Evolutionary conservation across 352 stramenopile species (phyloP).

Genomic region (Phytophthora ramorum): DNA sequence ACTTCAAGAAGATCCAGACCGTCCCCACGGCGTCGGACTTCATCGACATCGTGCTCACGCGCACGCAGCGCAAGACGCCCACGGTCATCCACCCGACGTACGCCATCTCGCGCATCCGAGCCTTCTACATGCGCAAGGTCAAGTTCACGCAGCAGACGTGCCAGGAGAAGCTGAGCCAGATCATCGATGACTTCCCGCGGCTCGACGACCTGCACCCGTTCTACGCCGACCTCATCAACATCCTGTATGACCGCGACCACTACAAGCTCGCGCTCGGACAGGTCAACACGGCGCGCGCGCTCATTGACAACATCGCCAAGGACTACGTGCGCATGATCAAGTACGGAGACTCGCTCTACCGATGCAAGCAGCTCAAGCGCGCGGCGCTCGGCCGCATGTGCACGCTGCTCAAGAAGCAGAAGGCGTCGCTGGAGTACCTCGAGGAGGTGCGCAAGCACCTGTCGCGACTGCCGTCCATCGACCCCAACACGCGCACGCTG

Average conservation of each 20-base stretch:
- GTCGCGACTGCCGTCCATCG: constrained; percentile 97
- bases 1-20: constrained; percentile 99
- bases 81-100: constrained; percentile 99
- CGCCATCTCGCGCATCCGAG: constrained; percentile 96
- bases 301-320: constrained; percentile 98
- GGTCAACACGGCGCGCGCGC: constrained; percentile 98
- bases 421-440: constrained; percentile 98
- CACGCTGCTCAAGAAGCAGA: constrained; percentile 99
- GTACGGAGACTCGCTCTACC: constrained; percentile 99
- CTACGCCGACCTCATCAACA: constrained; percentile 99
- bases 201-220: constrained; percentile 99
- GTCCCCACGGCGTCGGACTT: constrained; percentile 97
- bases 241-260: constrained; percentile 99
- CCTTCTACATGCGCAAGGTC: constrained; percentile 99
- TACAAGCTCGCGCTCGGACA: constrained; percentile 99
- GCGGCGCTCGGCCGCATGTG: constrained; percentile 99
- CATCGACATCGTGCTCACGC: constrained; percentile 99
- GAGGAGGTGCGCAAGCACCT: constrained; percentile 98
- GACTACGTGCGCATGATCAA: constrained; percentile 99
- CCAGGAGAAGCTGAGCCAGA: constrained; percentile 96
- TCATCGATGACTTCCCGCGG: constrained; percentile 99
- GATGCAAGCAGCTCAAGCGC: constrained; percentile 99
- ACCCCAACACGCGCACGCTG: constrained; percentile 99
- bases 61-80: constrained; percentile 99
- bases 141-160: constrained; percentile 99